A percentile compares a stretch with the other conserved stretches of the same genome.
Evolutionary conservation across 2,329 filamentous ascomycete genomes (phyloP).

Genomic region (Cordyceps cateniannulata): DNA sequence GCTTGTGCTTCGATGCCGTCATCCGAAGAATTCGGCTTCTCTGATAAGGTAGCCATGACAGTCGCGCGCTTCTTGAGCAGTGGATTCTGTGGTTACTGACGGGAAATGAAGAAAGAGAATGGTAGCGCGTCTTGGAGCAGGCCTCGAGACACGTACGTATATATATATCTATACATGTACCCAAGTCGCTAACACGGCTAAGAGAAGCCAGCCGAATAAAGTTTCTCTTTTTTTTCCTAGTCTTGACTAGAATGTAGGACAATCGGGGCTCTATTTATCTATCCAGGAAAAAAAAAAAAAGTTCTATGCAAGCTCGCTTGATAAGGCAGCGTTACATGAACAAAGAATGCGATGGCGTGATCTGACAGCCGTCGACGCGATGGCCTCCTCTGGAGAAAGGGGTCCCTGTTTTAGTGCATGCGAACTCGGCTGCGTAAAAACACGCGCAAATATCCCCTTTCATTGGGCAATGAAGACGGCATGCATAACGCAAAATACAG

Average conservation of each 20-base stretch:
- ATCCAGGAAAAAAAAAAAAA: neutral
- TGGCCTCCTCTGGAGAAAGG: neutral
- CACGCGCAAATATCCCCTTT: neutral
- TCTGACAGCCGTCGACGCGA: neutral
- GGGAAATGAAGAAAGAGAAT: neutral
- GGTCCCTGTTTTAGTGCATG: neutral
- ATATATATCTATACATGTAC: neutral
- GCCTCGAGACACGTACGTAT: neutral
- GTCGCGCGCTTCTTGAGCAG: neutral
- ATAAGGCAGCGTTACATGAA: slow-evolving; percentile 4
- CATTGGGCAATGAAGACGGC: neutral
- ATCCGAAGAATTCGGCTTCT: neutral
- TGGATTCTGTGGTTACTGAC: neutral
- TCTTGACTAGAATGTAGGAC: too few species aligned
- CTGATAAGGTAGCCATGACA: neutral
- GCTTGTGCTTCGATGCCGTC: neutral
- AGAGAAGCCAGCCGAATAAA: too few species aligned
- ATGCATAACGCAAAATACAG: neutral
- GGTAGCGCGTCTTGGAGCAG: too few species aligned
- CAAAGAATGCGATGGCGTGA: slow-evolving; percentile 1
- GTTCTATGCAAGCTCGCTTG: neutral
- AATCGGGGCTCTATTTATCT: too few species aligned
- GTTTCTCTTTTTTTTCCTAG: too few species aligned
- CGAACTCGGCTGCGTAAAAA: neutral
- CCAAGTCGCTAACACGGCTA: too few species aligned